These are phyloP conservation scores for Sarcodon sp. DNA, from an alignment of 768 basidiomycete species.

Conservation along the genomic window DNA sequence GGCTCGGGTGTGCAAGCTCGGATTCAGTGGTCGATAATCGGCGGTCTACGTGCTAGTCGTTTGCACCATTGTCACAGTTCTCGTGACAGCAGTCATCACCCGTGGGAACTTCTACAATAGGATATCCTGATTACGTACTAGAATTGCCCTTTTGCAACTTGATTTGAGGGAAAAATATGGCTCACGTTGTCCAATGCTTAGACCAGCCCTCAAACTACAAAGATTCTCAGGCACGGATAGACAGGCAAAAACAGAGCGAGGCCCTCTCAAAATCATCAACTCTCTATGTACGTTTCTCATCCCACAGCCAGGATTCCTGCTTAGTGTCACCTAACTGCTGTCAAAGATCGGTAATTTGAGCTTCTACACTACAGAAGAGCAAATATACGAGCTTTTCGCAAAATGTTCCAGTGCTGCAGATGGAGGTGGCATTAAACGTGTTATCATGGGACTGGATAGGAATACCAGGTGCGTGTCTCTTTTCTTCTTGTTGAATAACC, in stretches of 20 bases:
- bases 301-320: slow-evolving; percentile 1
- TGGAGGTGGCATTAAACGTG: slow-evolving; percentile 83
- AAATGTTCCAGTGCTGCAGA: slow-evolving; percentile 84
- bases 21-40: too few relatives aligned
- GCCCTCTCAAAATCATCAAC: slow-evolving; percentile 78
- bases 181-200: slow-evolving; percentile 72
- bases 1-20: too few relatives aligned
- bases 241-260: slow-evolving; percentile 69
- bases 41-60: too few relatives aligned
- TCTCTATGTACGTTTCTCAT: slow-evolving; percentile 59
- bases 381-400: slow-evolving; percentile 87
- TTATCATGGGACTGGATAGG: slow-evolving; percentile 91
- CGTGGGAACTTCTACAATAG: too few relatives aligned
- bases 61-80: too few relatives aligned
- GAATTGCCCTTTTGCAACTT: slow-evolving; percentile 2
- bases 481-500: neutral
- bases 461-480: slow-evolving; percentile 53
- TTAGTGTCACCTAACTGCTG: neutral
- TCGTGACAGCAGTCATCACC: too few relatives aligned
- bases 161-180: slow-evolving; percentile 33
- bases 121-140: too few relatives aligned
- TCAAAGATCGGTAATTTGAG: slow-evolving; percentile 83
- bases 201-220: slow-evolving; percentile 97
- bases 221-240: slow-evolving; percentile 77
- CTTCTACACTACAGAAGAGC: slow-evolving; percentile 92